phyloP scores from a whole-genome alignment of 345 rosid genomes.

The Gossypium herbaceum region DNA sequence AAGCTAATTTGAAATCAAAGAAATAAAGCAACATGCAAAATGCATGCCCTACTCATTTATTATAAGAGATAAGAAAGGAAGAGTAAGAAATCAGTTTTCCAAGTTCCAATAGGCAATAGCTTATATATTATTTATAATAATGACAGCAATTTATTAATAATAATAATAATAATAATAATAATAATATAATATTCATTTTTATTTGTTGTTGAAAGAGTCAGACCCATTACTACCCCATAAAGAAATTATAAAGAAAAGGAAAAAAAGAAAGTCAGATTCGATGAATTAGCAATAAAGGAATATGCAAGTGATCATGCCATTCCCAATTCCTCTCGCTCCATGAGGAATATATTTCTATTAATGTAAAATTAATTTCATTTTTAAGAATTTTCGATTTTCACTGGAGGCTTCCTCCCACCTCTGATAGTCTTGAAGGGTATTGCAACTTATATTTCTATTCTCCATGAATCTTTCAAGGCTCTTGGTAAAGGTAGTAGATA shows the following conservation, averaged over 20 bases:
- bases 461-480: too few species aligned
- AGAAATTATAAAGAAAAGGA: neutral
- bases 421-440: too few species aligned
- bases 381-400: too few species aligned
- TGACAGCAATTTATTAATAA: neutral
- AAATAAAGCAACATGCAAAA: neutral
- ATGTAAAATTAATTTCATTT: too few species aligned
- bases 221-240: neutral
- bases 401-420: too few species aligned
- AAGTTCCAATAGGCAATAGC: slow-evolving; percentile 14
- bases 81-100: neutral
- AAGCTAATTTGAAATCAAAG: slow-evolving; percentile 2
- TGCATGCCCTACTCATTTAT: slow-evolving; percentile 18
- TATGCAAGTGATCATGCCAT: neutral
- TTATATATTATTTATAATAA: neutral
- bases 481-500: fast-evolving
- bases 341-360: too few species aligned
- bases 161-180: neutral
- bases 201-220: neutral
- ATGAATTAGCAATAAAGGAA: neutral
- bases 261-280: neutral
- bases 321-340: neutral
- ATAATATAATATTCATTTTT: neutral
- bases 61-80: neutral
- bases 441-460: too few species aligned